Percentiles rank a stretch among this genome's conserved stretches.
Conservation (phyloP, 164 flowering plant species). For the Dillenia turbinata region DNA sequence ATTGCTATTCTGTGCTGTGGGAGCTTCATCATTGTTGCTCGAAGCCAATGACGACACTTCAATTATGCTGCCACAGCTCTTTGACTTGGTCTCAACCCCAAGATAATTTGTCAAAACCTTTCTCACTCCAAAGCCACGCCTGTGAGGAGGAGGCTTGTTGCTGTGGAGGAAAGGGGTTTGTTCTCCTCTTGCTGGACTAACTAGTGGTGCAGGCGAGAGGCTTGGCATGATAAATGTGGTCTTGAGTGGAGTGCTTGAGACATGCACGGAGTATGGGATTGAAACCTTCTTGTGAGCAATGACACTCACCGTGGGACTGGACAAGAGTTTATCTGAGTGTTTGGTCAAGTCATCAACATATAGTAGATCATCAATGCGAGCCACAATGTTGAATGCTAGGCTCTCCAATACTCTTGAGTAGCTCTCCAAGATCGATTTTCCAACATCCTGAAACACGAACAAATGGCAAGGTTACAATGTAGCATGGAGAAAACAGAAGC, state of each 20-base stretch:
- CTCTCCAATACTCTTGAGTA: constrained; percentile 99
- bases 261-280: constrained; percentile 45
- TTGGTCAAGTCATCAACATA: constrained; percentile 83
- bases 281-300: constrained; percentile 59
- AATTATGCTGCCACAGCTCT: constrained; percentile 24
- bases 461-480: background rate
- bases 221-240: constrained; percentile 51
- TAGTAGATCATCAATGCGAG: constrained; percentile 89
- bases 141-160: constrained; percentile 28
- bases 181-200: constrained; percentile 64
- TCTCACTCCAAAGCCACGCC: constrained; percentile 74
- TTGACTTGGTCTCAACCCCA: constrained; percentile 48
- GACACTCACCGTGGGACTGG: constrained; percentile 49
- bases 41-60: constrained; percentile 22
- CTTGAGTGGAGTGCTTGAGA: constrained; percentile 67
- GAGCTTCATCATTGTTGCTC: constrained; percentile 6
- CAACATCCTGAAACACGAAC: constrained; percentile 65
- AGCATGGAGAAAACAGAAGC: background rate
- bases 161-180: constrained; percentile 51
- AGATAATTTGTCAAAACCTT: constrained; percentile 75
- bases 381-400: constrained; percentile 78
- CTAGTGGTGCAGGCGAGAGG: constrained; percentile 51
- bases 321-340: constrained; percentile 52
- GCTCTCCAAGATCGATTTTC: constrained; percentile 93
- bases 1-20: constrained; percentile 8